Evolutionary conservation across 345 rosid genomes (phyloP).

Genomic region (Eucalyptus camaldulensis): DNA sequence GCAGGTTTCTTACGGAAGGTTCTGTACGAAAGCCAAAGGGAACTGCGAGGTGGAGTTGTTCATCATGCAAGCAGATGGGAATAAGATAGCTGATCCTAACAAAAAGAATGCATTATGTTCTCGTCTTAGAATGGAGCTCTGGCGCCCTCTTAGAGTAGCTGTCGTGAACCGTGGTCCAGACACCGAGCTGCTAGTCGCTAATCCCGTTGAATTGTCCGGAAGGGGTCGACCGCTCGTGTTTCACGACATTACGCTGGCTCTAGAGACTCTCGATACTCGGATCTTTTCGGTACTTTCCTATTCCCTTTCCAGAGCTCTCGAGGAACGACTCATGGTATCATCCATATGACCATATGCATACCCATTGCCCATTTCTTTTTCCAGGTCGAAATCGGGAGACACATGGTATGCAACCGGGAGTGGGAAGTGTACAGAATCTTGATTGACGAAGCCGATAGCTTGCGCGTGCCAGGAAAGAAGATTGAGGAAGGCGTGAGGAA

Average conservation of each 20-base stretch:
- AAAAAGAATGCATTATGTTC: conserved; percentile 52
- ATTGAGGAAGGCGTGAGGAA: conserved; percentile 80
- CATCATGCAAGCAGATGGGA: conserved; percentile 51
- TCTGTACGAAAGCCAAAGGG: conserved; percentile 25
- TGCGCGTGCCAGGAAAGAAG: conserved; percentile 27
- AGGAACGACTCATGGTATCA: neutral
- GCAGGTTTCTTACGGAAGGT: conserved; percentile 56
- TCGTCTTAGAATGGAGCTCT: conserved; percentile 60
- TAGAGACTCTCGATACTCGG: conserved; percentile 61
- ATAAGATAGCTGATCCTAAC: conserved; percentile 52
- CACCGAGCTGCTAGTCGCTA: conserved; percentile 80
- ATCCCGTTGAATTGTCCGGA: conserved; percentile 86
- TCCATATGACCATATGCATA: neutral
- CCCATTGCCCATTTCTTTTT: neutral
- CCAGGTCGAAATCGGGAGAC: conserved; percentile 84
- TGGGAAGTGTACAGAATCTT: conserved; percentile 87
- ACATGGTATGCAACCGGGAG: conserved; percentile 60
- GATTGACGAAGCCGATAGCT: conserved; percentile 66
- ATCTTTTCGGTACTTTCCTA: conserved; percentile 62
- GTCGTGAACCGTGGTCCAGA: conserved; percentile 83
- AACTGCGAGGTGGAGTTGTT: conserved; percentile 51
- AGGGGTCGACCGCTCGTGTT: conserved; percentile 96
- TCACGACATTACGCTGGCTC: conserved; percentile 74
- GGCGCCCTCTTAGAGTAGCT: conserved; percentile 76
- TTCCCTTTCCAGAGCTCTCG: neutral